phyloP scores from a whole-genome alignment of 2,329 filamentous ascomycete genomes.

The Nemania sp. region DNA sequence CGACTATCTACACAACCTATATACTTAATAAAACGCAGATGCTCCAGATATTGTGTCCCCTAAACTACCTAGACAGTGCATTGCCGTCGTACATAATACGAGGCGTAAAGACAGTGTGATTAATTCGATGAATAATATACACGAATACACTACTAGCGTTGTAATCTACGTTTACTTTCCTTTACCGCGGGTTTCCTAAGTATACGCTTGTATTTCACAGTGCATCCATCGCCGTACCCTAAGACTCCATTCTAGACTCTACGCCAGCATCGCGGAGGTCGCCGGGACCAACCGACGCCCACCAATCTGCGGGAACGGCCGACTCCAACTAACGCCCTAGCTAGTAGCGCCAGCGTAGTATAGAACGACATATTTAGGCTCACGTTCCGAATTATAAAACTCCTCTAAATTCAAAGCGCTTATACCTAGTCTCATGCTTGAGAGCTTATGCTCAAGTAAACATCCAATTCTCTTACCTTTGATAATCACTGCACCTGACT shows the following conservation, averaged over 20 bases:
- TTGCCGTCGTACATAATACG: too few relatives aligned
- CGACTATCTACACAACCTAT: background rate
- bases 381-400: background rate
- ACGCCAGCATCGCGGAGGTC: constrained; percentile 30
- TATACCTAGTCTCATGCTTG: too few relatives aligned
- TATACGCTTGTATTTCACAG: too few relatives aligned
- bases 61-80: too few relatives aligned
- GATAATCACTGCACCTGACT: background rate
- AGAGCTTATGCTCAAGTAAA: background rate
- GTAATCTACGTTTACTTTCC: too few relatives aligned
- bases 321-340: background rate
- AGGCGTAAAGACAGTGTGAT: too few relatives aligned
- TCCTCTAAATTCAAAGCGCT: too few relatives aligned
- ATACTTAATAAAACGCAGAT: background rate
- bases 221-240: background rate
- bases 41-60: background rate
- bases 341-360: background rate
- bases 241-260: background rate
- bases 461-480: background rate
- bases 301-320: constrained; percentile 29
- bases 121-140: too few relatives aligned
- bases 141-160: too few relatives aligned
- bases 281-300: constrained; percentile 25
- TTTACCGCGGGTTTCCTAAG: too few relatives aligned
- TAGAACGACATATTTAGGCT: background rate